Evolutionary conservation across 2,329 filamentous ascomycete genomes (phyloP), one percentile per base, ranked within the genome.

Genomic region (Talaromyces albobiverticillius): DNA sequence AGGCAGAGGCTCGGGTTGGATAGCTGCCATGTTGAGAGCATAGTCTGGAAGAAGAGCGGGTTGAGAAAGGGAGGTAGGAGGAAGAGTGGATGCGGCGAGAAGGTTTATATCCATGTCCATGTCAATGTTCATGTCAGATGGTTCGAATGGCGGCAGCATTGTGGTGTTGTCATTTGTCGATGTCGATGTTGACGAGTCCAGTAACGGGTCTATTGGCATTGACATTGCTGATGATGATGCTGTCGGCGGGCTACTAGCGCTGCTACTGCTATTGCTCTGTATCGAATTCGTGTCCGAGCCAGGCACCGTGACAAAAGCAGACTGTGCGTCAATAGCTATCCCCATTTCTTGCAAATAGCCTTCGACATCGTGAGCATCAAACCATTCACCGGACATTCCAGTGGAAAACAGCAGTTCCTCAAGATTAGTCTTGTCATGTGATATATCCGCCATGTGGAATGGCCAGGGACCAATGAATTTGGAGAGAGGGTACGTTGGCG

Each of bases 341-440:
- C 65, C 65, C 50, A 64, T 64, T 22, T 58, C 77, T 40, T 79
- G 79, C 2, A 94, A 72, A 63, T 90, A 92, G 16, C 80, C 76
- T 66, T 93, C 87, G 0, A 90, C 84, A 64, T 92, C 89, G 53
- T 89, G 80, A 0, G 83, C 71, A 63, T 92, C 88, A 60, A 86
- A 88, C 75, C 88, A 92, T 50, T 88, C 82, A 9, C 88, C 88
- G 53, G 86, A 80, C 58, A 85, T 88, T 0, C 82, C 86, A 0
- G 79, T 78, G 8, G 85, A 56, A 9, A 57, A 55, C 14, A 64
- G 49, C 20, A 63, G 51, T 14, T 64, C 57, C 14, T 63, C 52
- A 11, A 59, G 51, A 4, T 36, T 55, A 2, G 41, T 49, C 20
- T 53, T 50, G 60, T 65, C 55, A 65, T 64, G 23, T 55, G 62